Conservation (phyloP, 768 basidiomycete genomes). For the Myochromella boudieri region DNA sequence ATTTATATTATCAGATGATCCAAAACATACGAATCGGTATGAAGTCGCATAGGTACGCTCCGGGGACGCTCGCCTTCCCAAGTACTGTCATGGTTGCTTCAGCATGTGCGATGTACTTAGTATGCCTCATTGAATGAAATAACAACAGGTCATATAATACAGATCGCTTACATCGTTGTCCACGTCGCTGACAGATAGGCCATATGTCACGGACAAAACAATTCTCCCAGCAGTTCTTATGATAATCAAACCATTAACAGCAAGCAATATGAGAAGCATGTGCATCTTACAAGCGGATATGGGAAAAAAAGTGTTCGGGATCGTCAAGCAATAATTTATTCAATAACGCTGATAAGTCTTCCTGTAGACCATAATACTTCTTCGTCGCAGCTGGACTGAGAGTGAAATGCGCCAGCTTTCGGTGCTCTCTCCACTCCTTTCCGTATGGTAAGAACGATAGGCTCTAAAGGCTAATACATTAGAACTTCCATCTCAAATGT, state of each 20-base stretch:
- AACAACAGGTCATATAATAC: background rate
- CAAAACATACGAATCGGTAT: slow-evolving; percentile 21
- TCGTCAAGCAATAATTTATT: background rate
- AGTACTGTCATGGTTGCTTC: slow-evolving; percentile 26
- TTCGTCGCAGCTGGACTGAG: slow-evolving; percentile 28
- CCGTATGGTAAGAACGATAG: slow-evolving; percentile 20
- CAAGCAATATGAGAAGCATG: background rate
- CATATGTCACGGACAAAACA: background rate
- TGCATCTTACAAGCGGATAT: background rate
- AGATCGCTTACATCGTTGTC: background rate
- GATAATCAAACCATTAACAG: too few species aligned
- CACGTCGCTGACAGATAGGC: background rate
- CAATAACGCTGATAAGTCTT: slow-evolving; percentile 11
- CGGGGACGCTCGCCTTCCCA: slow-evolving; percentile 22
- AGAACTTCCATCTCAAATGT: too few species aligned
- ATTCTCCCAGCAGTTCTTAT: background rate
- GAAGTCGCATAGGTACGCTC: slow-evolving; percentile 27
- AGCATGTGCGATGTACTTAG: slow-evolving; percentile 27
- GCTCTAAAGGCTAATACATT: slow-evolving; percentile 15
- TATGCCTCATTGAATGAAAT: background rate
- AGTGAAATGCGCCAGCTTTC: slow-evolving; percentile 27
- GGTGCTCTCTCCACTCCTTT: slow-evolving; percentile 10
- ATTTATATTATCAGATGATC: background rate
- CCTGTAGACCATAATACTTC: slow-evolving; percentile 30
- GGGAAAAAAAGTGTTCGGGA: background rate